Conservation (phyloP, 192 early-diverging fungal species). For the Powellomyces hirtus region DNA sequence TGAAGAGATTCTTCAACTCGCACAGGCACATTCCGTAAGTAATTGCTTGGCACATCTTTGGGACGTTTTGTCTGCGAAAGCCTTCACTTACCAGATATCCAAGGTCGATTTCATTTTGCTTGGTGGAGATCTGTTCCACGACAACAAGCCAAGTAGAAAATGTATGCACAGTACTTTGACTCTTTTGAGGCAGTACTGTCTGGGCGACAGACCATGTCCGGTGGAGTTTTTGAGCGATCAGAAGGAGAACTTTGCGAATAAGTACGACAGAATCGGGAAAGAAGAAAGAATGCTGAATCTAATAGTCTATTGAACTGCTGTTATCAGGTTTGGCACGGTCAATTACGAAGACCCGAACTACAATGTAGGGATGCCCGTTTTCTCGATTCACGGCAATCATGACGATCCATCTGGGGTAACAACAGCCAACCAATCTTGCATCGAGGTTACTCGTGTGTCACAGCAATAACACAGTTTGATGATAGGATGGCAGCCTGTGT, state of each 20-base stretch:
- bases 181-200: slow-evolving; percentile 60
- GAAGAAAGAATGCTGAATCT: too few relatives aligned
- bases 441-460: neutral
- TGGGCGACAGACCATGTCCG: slow-evolving; percentile 57
- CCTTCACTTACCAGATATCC: neutral
- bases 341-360: slow-evolving; percentile 88
- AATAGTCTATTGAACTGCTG: neutral
- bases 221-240: slow-evolving; percentile 80
- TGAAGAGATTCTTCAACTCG: slow-evolving; percentile 83
- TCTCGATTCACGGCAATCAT: slow-evolving; percentile 97
- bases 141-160: slow-evolving; percentile 85
- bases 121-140: slow-evolving; percentile 95
- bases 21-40: slow-evolving; percentile 52
- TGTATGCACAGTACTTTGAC: slow-evolving; percentile 68
- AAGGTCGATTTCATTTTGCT: slow-evolving; percentile 89
- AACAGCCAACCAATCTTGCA: neutral
- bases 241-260: slow-evolving; percentile 62
- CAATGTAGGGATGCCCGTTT: slow-evolving; percentile 83
- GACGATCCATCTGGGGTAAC: slow-evolving; percentile 83
- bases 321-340: slow-evolving; percentile 54
- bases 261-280: too few relatives aligned
- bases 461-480: neutral
- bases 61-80: neutral
- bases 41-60: too few relatives aligned
- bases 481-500: slow-evolving; percentile 70